Evolutionary conservation across 345 rosid genomes (phyloP).

Genomic region (Populus alba): DNA sequence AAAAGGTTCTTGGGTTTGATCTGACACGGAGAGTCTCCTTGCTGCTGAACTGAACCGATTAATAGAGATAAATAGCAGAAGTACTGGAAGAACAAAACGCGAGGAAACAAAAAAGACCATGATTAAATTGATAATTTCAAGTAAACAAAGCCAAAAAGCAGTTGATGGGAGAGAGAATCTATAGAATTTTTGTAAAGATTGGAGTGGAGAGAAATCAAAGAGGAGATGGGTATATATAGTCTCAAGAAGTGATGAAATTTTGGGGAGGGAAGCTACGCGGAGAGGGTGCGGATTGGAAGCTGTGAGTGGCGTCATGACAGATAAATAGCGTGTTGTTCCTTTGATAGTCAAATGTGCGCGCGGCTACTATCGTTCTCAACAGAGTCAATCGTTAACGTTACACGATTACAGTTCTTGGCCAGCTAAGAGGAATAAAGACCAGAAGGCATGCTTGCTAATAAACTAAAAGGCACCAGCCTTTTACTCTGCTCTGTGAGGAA

Average conservation of each 20-base stretch:
- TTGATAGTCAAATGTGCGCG: neutral
- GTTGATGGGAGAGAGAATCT: too few relatives aligned
- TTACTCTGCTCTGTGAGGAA: too few relatives aligned
- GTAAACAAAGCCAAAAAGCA: neutral
- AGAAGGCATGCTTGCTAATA: neutral
- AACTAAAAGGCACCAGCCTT: too few relatives aligned
- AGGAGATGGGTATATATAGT: neutral
- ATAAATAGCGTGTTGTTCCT: neutral
- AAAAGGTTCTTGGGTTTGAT: constrained; percentile 1
- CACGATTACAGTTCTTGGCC: constrained; percentile 2
- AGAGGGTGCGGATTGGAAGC: neutral
- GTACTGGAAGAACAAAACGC: neutral
- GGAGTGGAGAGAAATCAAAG: neutral
- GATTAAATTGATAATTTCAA: neutral
- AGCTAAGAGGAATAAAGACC: constrained; percentile 3
- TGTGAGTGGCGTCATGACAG: neutral
- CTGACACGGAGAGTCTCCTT: neutral
- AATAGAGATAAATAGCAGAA: constrained; percentile 5
- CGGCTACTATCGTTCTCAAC: neutral
- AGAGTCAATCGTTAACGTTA: neutral
- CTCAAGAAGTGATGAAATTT: neutral
- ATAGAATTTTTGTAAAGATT: neutral
- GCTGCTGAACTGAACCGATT: constrained; percentile 9
- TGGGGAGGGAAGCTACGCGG: neutral
- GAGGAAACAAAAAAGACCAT: constrained; percentile 13